These are phyloP conservation scores for Globisporangium nagaii DNA, from an alignment of 352 stramenopile species.

Conservation along the genomic window DNA sequence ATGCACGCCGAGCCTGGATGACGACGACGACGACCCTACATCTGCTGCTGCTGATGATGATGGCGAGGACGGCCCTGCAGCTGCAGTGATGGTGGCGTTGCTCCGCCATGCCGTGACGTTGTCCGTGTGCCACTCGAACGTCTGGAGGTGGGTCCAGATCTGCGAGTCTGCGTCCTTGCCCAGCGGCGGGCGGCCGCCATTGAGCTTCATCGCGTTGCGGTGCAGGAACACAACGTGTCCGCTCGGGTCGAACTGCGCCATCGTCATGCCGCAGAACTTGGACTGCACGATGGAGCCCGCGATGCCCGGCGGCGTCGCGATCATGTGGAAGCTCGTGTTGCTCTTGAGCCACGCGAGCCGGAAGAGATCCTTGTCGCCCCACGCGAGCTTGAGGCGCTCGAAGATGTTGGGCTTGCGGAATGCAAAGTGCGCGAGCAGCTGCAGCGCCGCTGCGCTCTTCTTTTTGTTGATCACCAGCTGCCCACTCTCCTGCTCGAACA, in stretches of 20 bases:
- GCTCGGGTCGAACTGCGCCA: conserved; percentile 32
- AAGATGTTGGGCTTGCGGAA: conserved; percentile 39
- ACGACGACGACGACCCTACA: neutral
- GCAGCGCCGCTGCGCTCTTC: conserved; percentile 23
- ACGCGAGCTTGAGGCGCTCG: conserved; percentile 25
- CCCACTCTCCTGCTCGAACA: conserved; percentile 70
- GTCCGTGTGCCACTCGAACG: conserved; percentile 7
- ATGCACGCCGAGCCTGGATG: neutral
- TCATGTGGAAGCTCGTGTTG: conserved; percentile 45
- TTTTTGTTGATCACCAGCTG: conserved; percentile 46
- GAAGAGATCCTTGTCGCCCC: conserved; percentile 59
- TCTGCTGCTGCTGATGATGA: neutral
- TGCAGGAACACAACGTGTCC: conserved; percentile 43
- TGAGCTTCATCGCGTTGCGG: conserved; percentile 42
- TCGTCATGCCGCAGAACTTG: conserved; percentile 54
- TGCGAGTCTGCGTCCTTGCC: conserved; percentile 3
- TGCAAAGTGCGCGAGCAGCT: conserved; percentile 29
- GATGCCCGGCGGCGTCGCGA: conserved; percentile 27
- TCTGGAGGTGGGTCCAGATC: conserved; percentile 17
- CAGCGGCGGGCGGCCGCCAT: conserved; percentile 1
- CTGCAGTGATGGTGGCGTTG: neutral
- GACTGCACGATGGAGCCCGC: conserved; percentile 24
- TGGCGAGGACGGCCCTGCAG: neutral
- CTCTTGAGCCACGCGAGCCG: conserved; percentile 51
- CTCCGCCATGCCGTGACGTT: conserved; percentile 1